Percentiles rank a stretch among this genome's conserved stretches.
These are phyloP conservation scores for Thelephora ganbajun DNA, from an alignment of 768 basidiomycete genomes.

Conservation along the genomic window DNA sequence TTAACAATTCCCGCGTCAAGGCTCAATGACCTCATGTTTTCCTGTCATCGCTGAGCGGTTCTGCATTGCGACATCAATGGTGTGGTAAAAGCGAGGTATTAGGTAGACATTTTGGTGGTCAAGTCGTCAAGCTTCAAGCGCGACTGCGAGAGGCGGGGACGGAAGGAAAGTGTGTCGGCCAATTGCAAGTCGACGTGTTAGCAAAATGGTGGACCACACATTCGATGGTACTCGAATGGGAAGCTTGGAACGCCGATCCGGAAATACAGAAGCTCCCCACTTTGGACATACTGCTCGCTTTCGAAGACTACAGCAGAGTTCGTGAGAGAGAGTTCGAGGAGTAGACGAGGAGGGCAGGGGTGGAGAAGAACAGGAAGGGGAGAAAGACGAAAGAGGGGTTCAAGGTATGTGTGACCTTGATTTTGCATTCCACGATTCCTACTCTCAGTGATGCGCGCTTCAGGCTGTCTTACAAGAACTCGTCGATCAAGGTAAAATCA, in stretches of 20 bases:
- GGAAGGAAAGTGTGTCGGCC: too few species aligned
- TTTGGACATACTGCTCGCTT: slow-evolving; percentile 83
- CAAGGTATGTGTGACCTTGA: slow-evolving; percentile 38
- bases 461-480: slow-evolving; percentile 64
- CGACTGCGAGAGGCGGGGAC: too few species aligned
- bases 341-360: slow-evolving; percentile 61
- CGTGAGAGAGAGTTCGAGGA: slow-evolving; percentile 89
- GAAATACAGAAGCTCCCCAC: slow-evolving; percentile 77
- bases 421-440: background rate
- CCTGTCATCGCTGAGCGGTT: too few species aligned
- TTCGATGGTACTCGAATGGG: slow-evolving; percentile 57
- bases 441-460: background rate
- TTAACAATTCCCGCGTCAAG: too few species aligned
- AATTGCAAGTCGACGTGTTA: slow-evolving; percentile 85
- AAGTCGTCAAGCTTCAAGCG: too few species aligned
- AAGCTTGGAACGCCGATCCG: slow-evolving; percentile 63
- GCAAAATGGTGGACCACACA: slow-evolving; percentile 87
- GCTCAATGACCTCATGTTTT: too few species aligned
- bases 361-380: slow-evolving; percentile 74
- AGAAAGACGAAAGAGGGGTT: slow-evolving; percentile 87
- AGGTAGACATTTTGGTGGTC: too few species aligned
- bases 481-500: slow-evolving; percentile 50
- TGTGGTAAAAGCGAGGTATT: too few species aligned
- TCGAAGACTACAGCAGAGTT: slow-evolving; percentile 86
- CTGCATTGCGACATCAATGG: too few species aligned